Evolutionary conservation across 768 basidiomycete genomes (phyloP), one percentile per base, ranked within the genome.

Genomic region (Phlebiopsis flavidoalba): DNA sequence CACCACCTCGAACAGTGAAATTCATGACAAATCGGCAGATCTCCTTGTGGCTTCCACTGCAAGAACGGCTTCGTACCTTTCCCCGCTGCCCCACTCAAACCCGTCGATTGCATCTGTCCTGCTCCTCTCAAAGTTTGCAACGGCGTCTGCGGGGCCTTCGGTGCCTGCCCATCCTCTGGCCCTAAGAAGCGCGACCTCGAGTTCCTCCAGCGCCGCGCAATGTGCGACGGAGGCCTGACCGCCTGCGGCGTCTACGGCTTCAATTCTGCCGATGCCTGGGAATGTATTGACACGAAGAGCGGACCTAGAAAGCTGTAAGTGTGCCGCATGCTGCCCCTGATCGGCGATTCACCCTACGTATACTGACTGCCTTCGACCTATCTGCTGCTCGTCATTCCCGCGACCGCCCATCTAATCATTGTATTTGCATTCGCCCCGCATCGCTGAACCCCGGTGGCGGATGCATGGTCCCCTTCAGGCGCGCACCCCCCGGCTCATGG

Each of bases 261-360:
- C 49, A 31, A n/a, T 22, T 53, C 51, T 21, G 66, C 67, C 12
- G 69, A 72, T 2, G 74, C 77, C 2, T 82, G 79, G 78, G 82
- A 83, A 60, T 83, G 82, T 60, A 64, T 84, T 49, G 67, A 83
- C 63, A 80, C 76, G 1, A 72, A 70, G 60, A 71, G 66, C 45
- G 80, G n/a, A 83, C 45, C 73, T 84, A 8, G 82, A 81, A 68
- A 82, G 81, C 70, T 84, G 82, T 83, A 58, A 59, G 81, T 77
- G 37, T 6, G 19, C 14, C 43, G 19, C 53, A 19, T 45, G 6
- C 35, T 19, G 14, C 48, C 17, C n/a, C 54, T 43, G 21, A 37
- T 45, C 54, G 40, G 54, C 54, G 37, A n/a, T 14, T 43, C 10
- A 17, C 40, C 40, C 40, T 17, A 43, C 40, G 17, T 43, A 3